These are phyloP conservation scores for Kokia cookei DNA, from an alignment of 441 rosid species.

Conservation along the genomic window DNA sequence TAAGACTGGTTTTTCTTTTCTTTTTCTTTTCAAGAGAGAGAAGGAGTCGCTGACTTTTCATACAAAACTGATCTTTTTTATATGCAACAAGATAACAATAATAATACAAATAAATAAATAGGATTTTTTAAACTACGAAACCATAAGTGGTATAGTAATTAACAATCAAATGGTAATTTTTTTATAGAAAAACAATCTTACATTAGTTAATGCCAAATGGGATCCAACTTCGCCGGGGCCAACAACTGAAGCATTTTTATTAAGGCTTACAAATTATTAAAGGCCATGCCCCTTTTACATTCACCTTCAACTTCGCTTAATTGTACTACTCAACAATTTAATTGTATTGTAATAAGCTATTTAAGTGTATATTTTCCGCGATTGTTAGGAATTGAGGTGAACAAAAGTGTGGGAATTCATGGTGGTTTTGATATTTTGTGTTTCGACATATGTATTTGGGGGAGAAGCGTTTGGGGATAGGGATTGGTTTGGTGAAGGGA, in stretches of 20 bases:
- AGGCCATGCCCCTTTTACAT: too few relatives aligned
- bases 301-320: too few relatives aligned
- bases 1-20: background rate
- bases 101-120: background rate
- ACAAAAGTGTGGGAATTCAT: too few relatives aligned
- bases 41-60: conserved; percentile 69
- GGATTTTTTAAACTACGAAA: background rate
- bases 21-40: background rate
- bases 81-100: background rate
- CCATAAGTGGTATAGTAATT: background rate
- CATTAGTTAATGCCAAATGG: background rate
- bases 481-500: background rate
- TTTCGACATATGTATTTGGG: background rate
- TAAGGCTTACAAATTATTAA: too few relatives aligned
- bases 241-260: too few relatives aligned
- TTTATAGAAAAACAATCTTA: background rate
- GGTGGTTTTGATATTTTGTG: too few relatives aligned
- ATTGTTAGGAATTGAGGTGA: too few relatives aligned
- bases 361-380: too few relatives aligned
- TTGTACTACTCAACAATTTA: too few relatives aligned
- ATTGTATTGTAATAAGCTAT: too few relatives aligned
- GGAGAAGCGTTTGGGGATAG: background rate
- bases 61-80: conserved; percentile 11
- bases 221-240: background rate
- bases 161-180: background rate